These are phyloP conservation scores for Phytophthora fragariae DNA, from an alignment of 352 stramenopile species.

Conservation along the genomic window DNA sequence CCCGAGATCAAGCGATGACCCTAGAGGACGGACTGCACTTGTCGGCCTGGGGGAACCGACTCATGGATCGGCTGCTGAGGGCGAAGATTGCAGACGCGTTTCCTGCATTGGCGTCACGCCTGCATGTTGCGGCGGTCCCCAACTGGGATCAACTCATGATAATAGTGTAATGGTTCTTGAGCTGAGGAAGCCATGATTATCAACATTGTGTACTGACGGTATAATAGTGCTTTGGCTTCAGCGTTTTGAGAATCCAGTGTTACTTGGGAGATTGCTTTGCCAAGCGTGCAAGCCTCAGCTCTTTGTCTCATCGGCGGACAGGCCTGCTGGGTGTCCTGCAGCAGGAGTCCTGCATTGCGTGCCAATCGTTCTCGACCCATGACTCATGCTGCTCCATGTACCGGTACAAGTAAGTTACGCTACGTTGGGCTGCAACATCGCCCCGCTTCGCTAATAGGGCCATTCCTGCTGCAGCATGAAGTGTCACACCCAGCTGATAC, in stretches of 20 bases:
- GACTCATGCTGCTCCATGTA: not conserved
- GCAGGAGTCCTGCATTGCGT: no score
- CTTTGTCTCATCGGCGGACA: no score
- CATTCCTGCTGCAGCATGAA: constrained; percentile 7
- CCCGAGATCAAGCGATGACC: constrained; percentile 34
- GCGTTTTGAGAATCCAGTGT: no score
- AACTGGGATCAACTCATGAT: constrained; percentile 28
- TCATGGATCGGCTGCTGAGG: constrained; percentile 46
- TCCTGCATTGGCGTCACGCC: constrained; percentile 18
- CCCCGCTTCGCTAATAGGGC: constrained; percentile 1
- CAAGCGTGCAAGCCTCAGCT: not conserved
- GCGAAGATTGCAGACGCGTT: constrained; percentile 40
- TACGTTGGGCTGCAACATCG: not conserved
- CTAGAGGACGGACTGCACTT: constrained; percentile 66
- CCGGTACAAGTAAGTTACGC: not conserved
- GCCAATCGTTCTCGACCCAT: not conserved
- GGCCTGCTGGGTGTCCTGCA: no score
- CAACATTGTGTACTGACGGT: no score
- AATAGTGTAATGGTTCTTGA: not conserved
- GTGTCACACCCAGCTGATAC: constrained; percentile 11
- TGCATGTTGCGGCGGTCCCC: constrained; percentile 26
- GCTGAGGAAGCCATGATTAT: not conserved
- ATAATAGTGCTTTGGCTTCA: no score
- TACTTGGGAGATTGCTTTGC: not conserved
- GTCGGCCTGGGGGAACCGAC: constrained; percentile 49